Percentiles rank a stretch among this genome's conserved stretches.
phyloP scores from a whole-genome alignment of 805 yeast species.

The Schwanniomyces yamadae region DNA sequence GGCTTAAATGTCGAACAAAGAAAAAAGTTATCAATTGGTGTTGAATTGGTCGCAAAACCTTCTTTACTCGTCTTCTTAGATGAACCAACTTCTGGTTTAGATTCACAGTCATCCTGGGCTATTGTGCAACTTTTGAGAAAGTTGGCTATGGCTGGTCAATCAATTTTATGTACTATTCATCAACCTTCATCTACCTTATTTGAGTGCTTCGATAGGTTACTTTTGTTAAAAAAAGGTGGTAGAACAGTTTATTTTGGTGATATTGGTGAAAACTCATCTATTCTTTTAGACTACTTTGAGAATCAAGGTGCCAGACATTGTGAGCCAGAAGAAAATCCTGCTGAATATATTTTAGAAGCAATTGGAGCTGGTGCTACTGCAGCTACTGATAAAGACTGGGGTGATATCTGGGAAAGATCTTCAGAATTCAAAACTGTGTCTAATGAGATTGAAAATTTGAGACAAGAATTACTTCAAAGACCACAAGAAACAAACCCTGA shows the following conservation, averaged over 20 bases:
- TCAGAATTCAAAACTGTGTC: slow-evolving; percentile 11
- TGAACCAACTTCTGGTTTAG: slow-evolving; percentile 65
- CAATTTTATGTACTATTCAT: slow-evolving; percentile 63
- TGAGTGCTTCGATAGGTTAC: slow-evolving; percentile 31
- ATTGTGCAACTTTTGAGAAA: slow-evolving; percentile 50
- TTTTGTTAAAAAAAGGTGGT: slow-evolving; percentile 32
- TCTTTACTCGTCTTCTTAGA: slow-evolving; percentile 51
- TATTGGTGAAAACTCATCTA: slow-evolving; percentile 22
- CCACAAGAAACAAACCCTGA: slow-evolving; percentile 4
- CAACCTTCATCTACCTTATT: slow-evolving; percentile 53
- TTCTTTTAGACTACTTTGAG: slow-evolving; percentile 19
- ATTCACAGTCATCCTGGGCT: slow-evolving; percentile 58
- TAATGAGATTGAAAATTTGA: slow-evolving; percentile 8
- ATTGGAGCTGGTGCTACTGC: slow-evolving; percentile 84
- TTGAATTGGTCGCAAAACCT: slow-evolving; percentile 20
- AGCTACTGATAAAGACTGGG: slow-evolving; percentile 56
- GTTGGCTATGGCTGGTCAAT: slow-evolving; percentile 54
- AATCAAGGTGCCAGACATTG: slow-evolving; percentile 51
- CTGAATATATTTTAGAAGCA: slow-evolving; percentile 36
- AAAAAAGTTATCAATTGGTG: slow-evolving; percentile 18
- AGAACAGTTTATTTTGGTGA: slow-evolving; percentile 22
- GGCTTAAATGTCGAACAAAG: slow-evolving; percentile 21
- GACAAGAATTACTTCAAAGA: slow-evolving; percentile 2
- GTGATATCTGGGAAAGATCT: slow-evolving; percentile 53
- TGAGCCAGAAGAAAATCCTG: slow-evolving; percentile 39